Base-by-base conservation (phyloP, 306 rosid species). In the Glycine tomentella region DNA sequence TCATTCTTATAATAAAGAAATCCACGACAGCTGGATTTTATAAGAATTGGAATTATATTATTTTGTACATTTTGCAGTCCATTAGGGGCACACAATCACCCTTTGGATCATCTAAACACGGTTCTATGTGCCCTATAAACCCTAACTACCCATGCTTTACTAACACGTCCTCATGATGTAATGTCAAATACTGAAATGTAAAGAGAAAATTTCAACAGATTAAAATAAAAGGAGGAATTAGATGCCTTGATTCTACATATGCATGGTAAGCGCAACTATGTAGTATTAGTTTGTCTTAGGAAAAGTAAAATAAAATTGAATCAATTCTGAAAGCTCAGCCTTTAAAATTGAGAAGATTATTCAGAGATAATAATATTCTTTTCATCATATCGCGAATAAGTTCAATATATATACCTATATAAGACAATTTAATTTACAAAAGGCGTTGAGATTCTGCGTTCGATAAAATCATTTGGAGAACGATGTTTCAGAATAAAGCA, bases 31-130 rank as follows among this genome's bases (percentile, higher is more conserved):
- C 64, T 42, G 3, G 44, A 80, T 75, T 16, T 45, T 34, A 31
- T 76, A 44, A 51, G 57, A 25, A 69, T 56, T 57, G 50, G 58
- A 76, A 68, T 68, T 10, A 56, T 33, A 78, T 78, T 63, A 52
- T 61, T 78, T 75, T 17, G 36, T 61, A 59, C 75, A 81, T 51
- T 81, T 77, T 81, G 80, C 80, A 68, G 11, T 74, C 80, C 85
- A 76, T 40, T 76, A 15, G 51, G 67, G 88, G 80, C 61, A 64
- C 85, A 81, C 61, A 53, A 69, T 20, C 20, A 72, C 72, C 68
- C 20, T 61, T 38, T 45, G 9, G 13, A 72, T 76, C 51, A 62
- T 69, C 74, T 69, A 16, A 33, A 14, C 40, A 53, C 14, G 50
- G 53, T 66, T 80, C 52, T 46, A 31, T 46, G 69, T 38, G 45